These are phyloP conservation scores for Myxozyma sirexii DNA, from an alignment of 805 yeast species.

Conservation along the genomic window DNA sequence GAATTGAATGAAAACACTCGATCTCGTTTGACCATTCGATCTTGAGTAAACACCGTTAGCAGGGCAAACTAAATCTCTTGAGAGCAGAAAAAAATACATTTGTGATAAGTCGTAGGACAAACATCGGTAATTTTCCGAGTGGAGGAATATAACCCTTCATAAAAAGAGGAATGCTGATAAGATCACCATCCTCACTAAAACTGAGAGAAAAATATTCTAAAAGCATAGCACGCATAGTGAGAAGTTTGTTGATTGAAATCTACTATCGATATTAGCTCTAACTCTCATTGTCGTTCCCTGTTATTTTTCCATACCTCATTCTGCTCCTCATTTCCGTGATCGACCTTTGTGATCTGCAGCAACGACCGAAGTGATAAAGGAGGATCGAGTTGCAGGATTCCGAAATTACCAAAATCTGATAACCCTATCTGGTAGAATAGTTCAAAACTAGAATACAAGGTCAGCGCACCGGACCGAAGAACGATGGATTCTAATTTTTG, in stretches of 20 bases:
- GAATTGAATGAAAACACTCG: slow-evolving; percentile 65
- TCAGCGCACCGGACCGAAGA: not conserved
- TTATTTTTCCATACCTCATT: slow-evolving; percentile 4
- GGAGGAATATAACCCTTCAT: slow-evolving; percentile 66
- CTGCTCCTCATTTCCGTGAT: not conserved
- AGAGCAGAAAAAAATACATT: slow-evolving; percentile 42
- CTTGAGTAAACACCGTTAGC: not conserved
- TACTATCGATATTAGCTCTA: slow-evolving; percentile 26
- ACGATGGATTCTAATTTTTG: not conserved
- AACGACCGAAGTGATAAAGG: slow-evolving; percentile 46
- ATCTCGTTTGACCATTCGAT: slow-evolving; percentile 66
- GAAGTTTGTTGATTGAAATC: slow-evolving; percentile 36
- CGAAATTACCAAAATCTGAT: slow-evolving; percentile 80
- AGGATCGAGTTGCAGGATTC: slow-evolving; percentile 51
- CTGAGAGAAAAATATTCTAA: slow-evolving; percentile 71
- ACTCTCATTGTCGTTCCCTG: not conserved
- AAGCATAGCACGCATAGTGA: slow-evolving; percentile 73
- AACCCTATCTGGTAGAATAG: slow-evolving; percentile 81
- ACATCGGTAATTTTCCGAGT: slow-evolving; percentile 62
- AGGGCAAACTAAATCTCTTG: not conserved
- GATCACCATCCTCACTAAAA: slow-evolving; percentile 40
- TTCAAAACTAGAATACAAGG: slow-evolving; percentile 45
- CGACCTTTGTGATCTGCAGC: slow-evolving; percentile 43
- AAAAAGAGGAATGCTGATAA: slow-evolving; percentile 68
- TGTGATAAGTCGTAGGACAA: slow-evolving; percentile 63